Evolutionary conservation across 495 filamentous ascomycete genomes (phyloP), one percentile per base, ranked within the genome.

Genomic region (Geoglossum glabrum): DNA sequence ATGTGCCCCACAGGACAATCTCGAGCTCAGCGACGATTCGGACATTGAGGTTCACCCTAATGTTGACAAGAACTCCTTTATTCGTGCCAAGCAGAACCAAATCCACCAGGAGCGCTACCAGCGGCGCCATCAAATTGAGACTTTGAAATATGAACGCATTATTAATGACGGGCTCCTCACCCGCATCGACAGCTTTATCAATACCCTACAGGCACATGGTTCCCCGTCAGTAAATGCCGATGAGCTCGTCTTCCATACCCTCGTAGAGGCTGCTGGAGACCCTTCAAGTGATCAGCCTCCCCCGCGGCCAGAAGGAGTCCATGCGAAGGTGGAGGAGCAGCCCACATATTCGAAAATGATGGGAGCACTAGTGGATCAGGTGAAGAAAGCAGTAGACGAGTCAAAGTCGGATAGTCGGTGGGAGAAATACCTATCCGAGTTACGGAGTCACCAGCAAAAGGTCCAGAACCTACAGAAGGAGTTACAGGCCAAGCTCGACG

Each of bases 1-100:
- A 55, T 15, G 11, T 11, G 58, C 46, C 13, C 9, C 51, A 28
- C 57, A 83, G 87, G 89, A 95, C 67, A 79, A 82, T 47, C 76
- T 98, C 64, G 92, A 98, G 79, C 81, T 98, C 64, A 93, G 86
- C 61, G 92, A 98, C 69, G 92, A 98, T 69, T 95, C 88, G 46
- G 92, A 98, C 68, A 85, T 98, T 65, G 92, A 98, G 71, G 90
- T 96, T 28, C 92, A 98, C 69, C 92, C 93, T 58, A 98, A 98
- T 72, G 92, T 98, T 69, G 92, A 98, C 72, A 98, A 98, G 66
- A 82, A 83, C 1, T 97, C 92, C 57, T 98, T 98, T 72, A 98
- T 98, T 68, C 87, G 92, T 56, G 92, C 92, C 57, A 98, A 97
- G 73, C 92, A 96, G 71, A 82, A 85, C 65, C 88, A 97, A 68